phyloP scores from a whole-genome alignment of 1,284 basidiomycete species.

The Apiotrichum porosum region DNA sequence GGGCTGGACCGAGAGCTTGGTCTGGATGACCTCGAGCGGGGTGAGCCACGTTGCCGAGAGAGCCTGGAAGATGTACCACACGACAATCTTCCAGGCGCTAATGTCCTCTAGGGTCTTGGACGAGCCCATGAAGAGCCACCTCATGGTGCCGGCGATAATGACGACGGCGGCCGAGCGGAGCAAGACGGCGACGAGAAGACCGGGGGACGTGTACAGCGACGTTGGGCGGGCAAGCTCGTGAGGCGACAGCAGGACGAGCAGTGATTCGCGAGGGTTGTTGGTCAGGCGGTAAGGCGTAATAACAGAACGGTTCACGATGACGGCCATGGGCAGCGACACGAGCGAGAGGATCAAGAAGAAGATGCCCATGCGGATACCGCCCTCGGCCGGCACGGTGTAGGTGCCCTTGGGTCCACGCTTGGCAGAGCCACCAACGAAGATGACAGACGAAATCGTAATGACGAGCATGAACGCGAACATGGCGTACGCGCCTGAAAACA shows the following conservation, averaged over 20 bases:
- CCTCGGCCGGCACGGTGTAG: constrained; percentile 64
- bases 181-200: constrained; percentile 65
- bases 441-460: constrained; percentile 40
- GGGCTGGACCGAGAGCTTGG: constrained; percentile 74
- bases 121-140: constrained; percentile 17
- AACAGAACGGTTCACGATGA: constrained; percentile 75
- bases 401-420: constrained; percentile 54
- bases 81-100: constrained; percentile 33
- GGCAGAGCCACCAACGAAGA: constrained; percentile 44
- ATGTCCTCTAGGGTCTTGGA: constrained; percentile 6
- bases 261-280: constrained; percentile 58
- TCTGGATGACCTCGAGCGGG: constrained; percentile 76
- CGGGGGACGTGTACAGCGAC: constrained; percentile 77
- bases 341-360: constrained; percentile 52
- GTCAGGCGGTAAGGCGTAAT: constrained; percentile 79
- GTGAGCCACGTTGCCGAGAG: constrained; percentile 63
- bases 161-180: constrained; percentile 62
- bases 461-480: constrained; percentile 61
- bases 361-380: constrained; percentile 51
- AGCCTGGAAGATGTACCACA: constrained; percentile 59
- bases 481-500: constrained; percentile 57
- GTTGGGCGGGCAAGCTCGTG: constrained; percentile 75
- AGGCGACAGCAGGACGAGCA: constrained; percentile 71
- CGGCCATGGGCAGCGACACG: constrained; percentile 69
- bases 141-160: constrained; percentile 56